Evolutionary conservation across 164 flowering plant genomes (phyloP).

Genomic region (Magnolia kwangsiensis): DNA sequence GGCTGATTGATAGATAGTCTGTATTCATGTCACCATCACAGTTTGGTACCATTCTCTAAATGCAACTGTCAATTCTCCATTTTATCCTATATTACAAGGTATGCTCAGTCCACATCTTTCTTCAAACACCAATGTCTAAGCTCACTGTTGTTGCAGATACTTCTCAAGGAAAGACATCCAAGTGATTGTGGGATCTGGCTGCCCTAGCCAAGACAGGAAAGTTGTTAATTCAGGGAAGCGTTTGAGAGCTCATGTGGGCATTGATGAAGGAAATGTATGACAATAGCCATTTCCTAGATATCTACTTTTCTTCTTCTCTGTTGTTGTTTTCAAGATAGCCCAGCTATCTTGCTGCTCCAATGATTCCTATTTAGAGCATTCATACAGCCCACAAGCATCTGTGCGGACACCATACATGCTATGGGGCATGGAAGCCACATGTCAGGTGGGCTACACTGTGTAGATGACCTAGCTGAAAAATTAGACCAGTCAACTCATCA

Average conservation of each 20-base stretch:
- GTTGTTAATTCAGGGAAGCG: slow-evolving; percentile 93
- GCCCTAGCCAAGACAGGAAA: slow-evolving; percentile 86
- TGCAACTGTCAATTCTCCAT: too few relatives aligned
- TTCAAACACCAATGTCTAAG: neutral
- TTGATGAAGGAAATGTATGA: slow-evolving; percentile 78
- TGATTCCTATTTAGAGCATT: neutral
- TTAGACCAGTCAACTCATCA: neutral
- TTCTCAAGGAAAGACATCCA: slow-evolving; percentile 63
- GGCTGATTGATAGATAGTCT: too few relatives aligned
- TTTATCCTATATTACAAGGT: neutral
- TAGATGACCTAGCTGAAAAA: neutral
- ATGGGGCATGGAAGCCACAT: neutral
- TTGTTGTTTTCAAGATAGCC: neutral
- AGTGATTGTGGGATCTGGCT: slow-evolving; percentile 57
- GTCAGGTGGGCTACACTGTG: neutral
- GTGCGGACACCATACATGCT: neutral
- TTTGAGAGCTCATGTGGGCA: slow-evolving; percentile 64
- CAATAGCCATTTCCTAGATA: neutral
- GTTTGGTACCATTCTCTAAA: too few relatives aligned
- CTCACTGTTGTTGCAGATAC: slow-evolving; percentile 37
- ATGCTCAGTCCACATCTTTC: neutral
- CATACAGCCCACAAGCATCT: neutral
- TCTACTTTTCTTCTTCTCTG: neutral
- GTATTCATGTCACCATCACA: too few relatives aligned
- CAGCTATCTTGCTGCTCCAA: neutral